Conservation (phyloP, 176 grass and related monocot species). For the Ensete glaucum region DNA sequence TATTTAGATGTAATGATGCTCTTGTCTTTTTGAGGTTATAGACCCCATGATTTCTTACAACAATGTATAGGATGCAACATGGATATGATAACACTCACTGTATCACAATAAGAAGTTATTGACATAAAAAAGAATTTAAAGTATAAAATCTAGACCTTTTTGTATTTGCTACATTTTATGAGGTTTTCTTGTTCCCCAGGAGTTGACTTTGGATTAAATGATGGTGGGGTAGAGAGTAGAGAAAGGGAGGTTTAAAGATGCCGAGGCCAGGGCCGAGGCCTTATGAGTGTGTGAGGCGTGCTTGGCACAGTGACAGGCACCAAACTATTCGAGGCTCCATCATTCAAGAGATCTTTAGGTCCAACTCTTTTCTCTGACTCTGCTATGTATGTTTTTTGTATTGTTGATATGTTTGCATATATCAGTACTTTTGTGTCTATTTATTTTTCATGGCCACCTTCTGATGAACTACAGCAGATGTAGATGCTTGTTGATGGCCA, state of each 20-base stretch:
- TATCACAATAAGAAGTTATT: too few relatives aligned
- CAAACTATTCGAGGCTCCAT: conserved; percentile 36
- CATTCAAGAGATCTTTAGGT: conserved; percentile 46
- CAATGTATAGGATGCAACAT: too few relatives aligned
- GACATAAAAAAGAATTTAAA: too few relatives aligned
- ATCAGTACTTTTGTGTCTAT: background rate
- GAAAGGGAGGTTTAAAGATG: conserved; percentile 18
- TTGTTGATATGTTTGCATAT: background rate
- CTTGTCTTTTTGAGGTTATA: too few relatives aligned
- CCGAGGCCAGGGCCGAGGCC: conserved; percentile 45
- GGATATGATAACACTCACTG: too few relatives aligned
- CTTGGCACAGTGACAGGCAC: conserved; percentile 50
- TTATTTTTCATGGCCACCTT: background rate
- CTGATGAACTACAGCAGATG: background rate
- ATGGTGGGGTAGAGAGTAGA: background rate
- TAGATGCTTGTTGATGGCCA: background rate
- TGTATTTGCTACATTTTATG: background rate
- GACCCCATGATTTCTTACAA: too few relatives aligned
- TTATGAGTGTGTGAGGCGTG: conserved; percentile 43
- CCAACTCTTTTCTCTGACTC: background rate
- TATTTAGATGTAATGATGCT: too few relatives aligned
- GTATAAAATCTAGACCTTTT: too few relatives aligned
- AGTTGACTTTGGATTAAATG: background rate
- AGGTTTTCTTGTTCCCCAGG: background rate
- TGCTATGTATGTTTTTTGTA: background rate